These are phyloP conservation scores for Vaccinium darrowii DNA, from an alignment of 148 eudicot genomes.

Conservation along the genomic window DNA sequence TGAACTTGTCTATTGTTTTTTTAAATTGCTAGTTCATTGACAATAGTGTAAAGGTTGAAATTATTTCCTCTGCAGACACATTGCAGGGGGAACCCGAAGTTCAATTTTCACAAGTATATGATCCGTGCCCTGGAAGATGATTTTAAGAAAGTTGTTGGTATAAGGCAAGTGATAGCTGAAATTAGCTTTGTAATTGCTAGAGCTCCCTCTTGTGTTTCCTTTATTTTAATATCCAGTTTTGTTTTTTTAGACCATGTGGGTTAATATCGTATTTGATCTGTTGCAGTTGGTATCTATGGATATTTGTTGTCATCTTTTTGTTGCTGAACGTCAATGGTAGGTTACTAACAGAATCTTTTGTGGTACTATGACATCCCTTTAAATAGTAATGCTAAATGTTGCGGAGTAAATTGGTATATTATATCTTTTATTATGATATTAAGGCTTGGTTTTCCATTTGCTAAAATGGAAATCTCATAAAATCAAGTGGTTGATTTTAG, in stretches of 20 bases:
- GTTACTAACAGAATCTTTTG: neutral
- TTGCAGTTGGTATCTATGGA: conserved; percentile 98
- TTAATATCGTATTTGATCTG: conserved; percentile 13
- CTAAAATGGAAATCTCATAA: too few relatives aligned
- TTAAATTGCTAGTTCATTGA: conserved; percentile 11
- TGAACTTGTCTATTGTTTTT: neutral
- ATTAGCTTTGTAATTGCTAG: neutral
- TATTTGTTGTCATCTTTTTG: conserved; percentile 82
- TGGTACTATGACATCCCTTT: too few relatives aligned
- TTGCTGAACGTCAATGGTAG: conserved; percentile 83
- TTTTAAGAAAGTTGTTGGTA: conserved; percentile 85
- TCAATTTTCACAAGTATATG: conserved; percentile 97
- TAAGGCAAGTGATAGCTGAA: conserved; percentile 57
- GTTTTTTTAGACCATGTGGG: neutral
- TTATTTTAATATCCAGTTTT: neutral
- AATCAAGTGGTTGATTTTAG: too few relatives aligned
- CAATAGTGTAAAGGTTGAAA: neutral
- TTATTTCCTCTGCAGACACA: conserved; percentile 47
- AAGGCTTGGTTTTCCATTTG: too few relatives aligned
- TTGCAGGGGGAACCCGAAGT: conserved; percentile 73
- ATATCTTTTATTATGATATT: too few relatives aligned
- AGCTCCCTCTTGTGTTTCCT: neutral
- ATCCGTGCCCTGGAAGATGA: conserved; percentile 93
- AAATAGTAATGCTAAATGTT: too few relatives aligned
- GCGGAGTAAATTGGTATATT: too few relatives aligned